A percentile compares a stretch with the other conserved stretches of the same genome.
These are phyloP conservation scores for Pseudomassariella vexata DNA, from an alignment of 2,329 filamentous ascomycete species.

Conservation along the genomic window DNA sequence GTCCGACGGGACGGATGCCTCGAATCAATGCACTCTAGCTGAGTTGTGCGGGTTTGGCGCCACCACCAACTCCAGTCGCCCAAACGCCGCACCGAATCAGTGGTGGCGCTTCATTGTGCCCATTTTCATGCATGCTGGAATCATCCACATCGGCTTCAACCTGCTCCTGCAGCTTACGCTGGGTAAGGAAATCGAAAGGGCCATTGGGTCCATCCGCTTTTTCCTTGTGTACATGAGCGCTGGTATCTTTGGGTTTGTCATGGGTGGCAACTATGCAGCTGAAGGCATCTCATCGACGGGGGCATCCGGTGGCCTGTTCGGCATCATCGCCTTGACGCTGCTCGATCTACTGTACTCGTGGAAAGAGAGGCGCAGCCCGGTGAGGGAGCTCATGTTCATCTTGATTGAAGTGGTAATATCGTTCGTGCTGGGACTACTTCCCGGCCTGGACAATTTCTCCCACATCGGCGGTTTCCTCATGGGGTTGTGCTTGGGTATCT, in stretches of 20 bases:
- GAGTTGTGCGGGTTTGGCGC: slow-evolving; percentile 80
- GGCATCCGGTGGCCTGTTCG: slow-evolving; percentile 85
- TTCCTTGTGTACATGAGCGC: slow-evolving; percentile 82
- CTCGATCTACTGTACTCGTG: slow-evolving; percentile 93
- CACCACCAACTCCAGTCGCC: slow-evolving; percentile 38
- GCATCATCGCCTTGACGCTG: slow-evolving; percentile 80
- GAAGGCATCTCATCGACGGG: slow-evolving; percentile 78
- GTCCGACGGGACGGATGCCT: slow-evolving; percentile 37
- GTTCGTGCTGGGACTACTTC: slow-evolving; percentile 86
- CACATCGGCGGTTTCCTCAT: slow-evolving; percentile 96
- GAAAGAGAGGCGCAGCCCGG: slow-evolving; percentile 69
- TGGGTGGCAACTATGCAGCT: slow-evolving; percentile 89
- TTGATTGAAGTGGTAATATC: slow-evolving; percentile 80
- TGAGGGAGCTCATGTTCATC: slow-evolving; percentile 83
- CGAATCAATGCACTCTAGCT: slow-evolving; percentile 64
- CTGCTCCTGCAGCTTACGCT: slow-evolving; percentile 85
- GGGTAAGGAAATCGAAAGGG: slow-evolving; percentile 85
- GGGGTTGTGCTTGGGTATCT: slow-evolving; percentile 82
- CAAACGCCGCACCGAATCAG: slow-evolving; percentile 68
- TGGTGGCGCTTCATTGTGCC: slow-evolving; percentile 96
- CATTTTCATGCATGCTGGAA: slow-evolving; percentile 90
- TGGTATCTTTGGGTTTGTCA: slow-evolving; percentile 92
- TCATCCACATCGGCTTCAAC: slow-evolving; percentile 96
- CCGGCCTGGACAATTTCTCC: slow-evolving; percentile 92
- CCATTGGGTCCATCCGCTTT: slow-evolving; percentile 84